A percentile compares a stretch with the other conserved stretches of the same genome.
Evolutionary conservation across 306 rosid genomes (phyloP).

Genomic region (Morella rubra): DNA sequence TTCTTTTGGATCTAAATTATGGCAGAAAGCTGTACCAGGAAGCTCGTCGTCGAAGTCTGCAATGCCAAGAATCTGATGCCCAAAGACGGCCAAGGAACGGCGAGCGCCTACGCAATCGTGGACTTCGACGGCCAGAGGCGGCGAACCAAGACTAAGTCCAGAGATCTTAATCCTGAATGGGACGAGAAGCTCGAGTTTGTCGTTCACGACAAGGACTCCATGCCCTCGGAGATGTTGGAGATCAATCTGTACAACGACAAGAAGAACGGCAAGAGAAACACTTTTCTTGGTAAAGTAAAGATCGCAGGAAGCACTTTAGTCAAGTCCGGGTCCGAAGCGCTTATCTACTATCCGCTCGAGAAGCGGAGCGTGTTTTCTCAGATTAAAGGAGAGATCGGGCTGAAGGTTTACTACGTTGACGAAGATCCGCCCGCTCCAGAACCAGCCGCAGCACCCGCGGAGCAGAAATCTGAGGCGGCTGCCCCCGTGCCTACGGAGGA

Average conservation of each 20-base stretch:
- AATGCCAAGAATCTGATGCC: constrained; percentile 90
- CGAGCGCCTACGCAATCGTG: constrained; percentile 84
- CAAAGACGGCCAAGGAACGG: constrained; percentile 95
- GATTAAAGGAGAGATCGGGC: constrained; percentile 78
- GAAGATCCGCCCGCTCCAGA: constrained; percentile 48
- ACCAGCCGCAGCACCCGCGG: constrained; percentile 4
- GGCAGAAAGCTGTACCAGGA: constrained; percentile 57
- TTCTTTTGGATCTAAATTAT: constrained; percentile 24
- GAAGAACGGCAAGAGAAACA: constrained; percentile 63
- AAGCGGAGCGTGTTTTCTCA: constrained; percentile 88
- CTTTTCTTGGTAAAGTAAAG: constrained; percentile 81
- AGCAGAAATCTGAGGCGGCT: constrained; percentile 23
- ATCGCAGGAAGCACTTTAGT: constrained; percentile 52
- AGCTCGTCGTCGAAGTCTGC: constrained; percentile 70
- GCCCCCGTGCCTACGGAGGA: constrained; percentile 21
- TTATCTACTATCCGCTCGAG: constrained; percentile 75
- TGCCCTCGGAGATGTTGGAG: constrained; percentile 57
- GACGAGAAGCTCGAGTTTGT: constrained; percentile 78
- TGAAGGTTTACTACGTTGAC: constrained; percentile 61
- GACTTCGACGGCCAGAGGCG: constrained; percentile 88
- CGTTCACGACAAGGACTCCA: constrained; percentile 53
- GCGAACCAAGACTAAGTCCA: constrained; percentile 64
- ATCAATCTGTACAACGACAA: constrained; percentile 79
- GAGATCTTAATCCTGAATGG: constrained; percentile 92
- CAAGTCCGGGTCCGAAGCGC: constrained; percentile 43